phyloP scores from a whole-genome alignment of 768 basidiomycete genomes.

The Boletus subcaerulescens region DNA sequence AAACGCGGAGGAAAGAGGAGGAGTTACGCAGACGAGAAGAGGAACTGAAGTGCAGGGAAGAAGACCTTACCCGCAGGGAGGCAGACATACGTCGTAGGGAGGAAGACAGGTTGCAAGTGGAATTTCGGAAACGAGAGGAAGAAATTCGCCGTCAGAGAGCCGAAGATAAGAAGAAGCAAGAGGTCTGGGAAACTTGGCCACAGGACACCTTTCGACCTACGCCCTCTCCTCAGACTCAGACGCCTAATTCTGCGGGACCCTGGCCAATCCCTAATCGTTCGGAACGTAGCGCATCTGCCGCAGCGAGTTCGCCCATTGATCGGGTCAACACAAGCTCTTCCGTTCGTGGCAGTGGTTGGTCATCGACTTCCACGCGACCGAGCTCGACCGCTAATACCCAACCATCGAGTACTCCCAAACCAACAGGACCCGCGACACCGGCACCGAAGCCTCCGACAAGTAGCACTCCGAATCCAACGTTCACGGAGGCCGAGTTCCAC shows the following conservation, averaged over 20 bases:
- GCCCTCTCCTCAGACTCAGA: conserved; percentile 31
- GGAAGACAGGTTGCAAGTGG: conserved; percentile 26
- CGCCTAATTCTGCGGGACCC: conserved; percentile 25
- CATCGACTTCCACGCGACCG: conserved; percentile 29
- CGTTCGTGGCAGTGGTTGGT: conserved; percentile 29
- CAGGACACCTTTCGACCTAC: conserved; percentile 22
- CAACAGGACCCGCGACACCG: conserved; percentile 22
- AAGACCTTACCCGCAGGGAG: conserved; percentile 30
- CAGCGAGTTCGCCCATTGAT: conserved; percentile 32
- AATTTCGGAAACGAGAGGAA: conserved; percentile 31
- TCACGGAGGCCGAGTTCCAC: conserved; percentile 54
- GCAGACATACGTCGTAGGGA: conserved; percentile 31
- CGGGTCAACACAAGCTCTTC: conserved; percentile 28
- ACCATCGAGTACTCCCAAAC: conserved; percentile 24
- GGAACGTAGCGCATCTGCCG: conserved; percentile 33
- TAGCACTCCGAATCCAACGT: conserved; percentile 19
- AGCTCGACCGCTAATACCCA: conserved; percentile 26
- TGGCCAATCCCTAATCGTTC: conserved; percentile 32
- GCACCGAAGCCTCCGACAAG: conserved; percentile 17
- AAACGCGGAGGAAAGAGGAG: conserved; percentile 25
- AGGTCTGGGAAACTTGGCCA: conserved; percentile 30
- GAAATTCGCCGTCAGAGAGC: conserved; percentile 30
- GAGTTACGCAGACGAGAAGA: conserved; percentile 27
- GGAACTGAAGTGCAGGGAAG: conserved; percentile 30
- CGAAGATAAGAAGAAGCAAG: conserved; percentile 31